Evolutionary conservation across 2,329 filamentous ascomycete species (phyloP).

Genomic region (Phaeosphaeriaceae sp.): DNA sequence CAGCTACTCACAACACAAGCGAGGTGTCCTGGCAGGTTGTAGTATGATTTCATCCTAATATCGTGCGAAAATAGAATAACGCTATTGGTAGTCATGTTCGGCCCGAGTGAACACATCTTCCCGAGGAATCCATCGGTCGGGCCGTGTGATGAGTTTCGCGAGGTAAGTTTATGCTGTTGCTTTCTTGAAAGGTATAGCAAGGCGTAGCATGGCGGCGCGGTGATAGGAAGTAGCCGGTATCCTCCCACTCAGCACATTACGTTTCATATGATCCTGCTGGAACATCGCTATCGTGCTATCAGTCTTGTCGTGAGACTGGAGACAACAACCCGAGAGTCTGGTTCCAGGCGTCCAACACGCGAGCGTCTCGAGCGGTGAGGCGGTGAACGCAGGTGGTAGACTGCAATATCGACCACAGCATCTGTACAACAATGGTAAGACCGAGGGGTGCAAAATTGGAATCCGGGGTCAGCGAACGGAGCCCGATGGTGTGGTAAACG

Average conservation of each 20-base stretch:
- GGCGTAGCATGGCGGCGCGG: slow-evolving; percentile 1
- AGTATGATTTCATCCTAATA: slow-evolving; percentile 16
- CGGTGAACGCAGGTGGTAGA: slow-evolving; percentile 3
- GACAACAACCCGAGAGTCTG: slow-evolving; percentile 1
- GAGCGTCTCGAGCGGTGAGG: slow-evolving; percentile 16
- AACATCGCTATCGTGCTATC: neutral
- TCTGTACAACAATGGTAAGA: slow-evolving; percentile 15
- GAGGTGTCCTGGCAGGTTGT: slow-evolving; percentile 13
- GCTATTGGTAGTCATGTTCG: slow-evolving; percentile 7
- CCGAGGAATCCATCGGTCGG: slow-evolving; percentile 12
- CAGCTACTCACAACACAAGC: neutral
- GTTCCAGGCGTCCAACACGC: slow-evolving; percentile 7
- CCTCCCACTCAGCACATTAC: slow-evolving; percentile 3
- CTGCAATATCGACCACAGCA: slow-evolving; percentile 9
- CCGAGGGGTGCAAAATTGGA: slow-evolving; percentile 12
- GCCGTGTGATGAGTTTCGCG: slow-evolving; percentile 17
- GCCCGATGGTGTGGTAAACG: slow-evolving; percentile 16
- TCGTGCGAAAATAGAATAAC: slow-evolving; percentile 3
- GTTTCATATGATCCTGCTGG: slow-evolving; percentile 3
- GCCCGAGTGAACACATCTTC: slow-evolving; percentile 9
- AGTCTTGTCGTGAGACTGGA: slow-evolving; percentile 4
- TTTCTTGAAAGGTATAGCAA: neutral
- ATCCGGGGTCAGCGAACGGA: slow-evolving; percentile 15
- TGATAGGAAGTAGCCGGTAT: neutral
- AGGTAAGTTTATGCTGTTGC: slow-evolving; percentile 9